Base-by-base conservation (phyloP, 1,139 yeast species). In the Yamadazyma friedrichii region DNA sequence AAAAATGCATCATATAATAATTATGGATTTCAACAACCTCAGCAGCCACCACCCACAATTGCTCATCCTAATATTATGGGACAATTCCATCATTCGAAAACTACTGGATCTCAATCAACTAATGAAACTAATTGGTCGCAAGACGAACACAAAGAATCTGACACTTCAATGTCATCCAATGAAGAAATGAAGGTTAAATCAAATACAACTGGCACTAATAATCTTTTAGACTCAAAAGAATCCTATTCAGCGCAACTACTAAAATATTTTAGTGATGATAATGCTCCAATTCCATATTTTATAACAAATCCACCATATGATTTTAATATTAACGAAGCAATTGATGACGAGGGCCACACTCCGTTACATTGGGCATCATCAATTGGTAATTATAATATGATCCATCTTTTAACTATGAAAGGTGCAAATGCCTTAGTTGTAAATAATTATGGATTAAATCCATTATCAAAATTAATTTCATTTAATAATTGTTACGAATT, bases 281-380 rank as follows among this genome's bases (percentile, higher is more conserved):
- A 79, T 45, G 76, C 80, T 22, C 75, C 79, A n/a, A 76, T 91
- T 39, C 96, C 97, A 1, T 76, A 78, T 36, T 84, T 84, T 48
- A 64, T 91, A 32, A 73, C 79, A 40, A 75, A 80, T 47, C 91
- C 95, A 2, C 96, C 96, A 0, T 67, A 73, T 15, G 88, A 88
- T 51, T 85, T 88, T 53, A 84, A 88, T 53, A 81, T 89, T 48
- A 88, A 91, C 62, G 91, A 81, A 48, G 80, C 91, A 5, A 88
- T 93, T 35, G 98, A 93, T 56, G 95, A 88, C 51, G 98, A 93
- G 61, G 97, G 97, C 0, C 97, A 93, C 54, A 87, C 97, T 0
- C 89, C 97, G 1, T 75, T 93, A 49, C 98, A 93, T 60, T 93
- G 98, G 98, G 96, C 98, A 0, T 81, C 95, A 9, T 89, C 98